Evolutionary conservation across 306 rosid species (phyloP), one percentile per base, ranked within the genome.

Genomic region (Acacia acuminata): DNA sequence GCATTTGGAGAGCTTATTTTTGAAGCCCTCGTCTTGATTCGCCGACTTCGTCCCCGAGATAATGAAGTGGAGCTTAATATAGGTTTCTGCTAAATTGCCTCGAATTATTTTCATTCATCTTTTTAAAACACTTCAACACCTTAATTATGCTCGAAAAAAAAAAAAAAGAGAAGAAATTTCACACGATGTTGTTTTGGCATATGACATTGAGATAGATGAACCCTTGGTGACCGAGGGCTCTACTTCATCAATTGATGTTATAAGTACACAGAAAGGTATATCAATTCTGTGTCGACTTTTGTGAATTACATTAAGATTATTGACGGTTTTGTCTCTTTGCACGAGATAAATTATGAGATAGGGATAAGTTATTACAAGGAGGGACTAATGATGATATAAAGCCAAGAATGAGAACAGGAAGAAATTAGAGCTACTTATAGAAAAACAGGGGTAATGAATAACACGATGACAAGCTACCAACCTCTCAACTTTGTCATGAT

Each of bases 181-280:
- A 76, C 71, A 25, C 63, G 67, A 34, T 69, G 67, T 56, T 80
- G 47, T 81, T 86, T 83, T 83, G 77, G 66, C 87, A 96, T 98
- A 96, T 89, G 99, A 96, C 88, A 90, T 96, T 83, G 87, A 88
- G 79, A 90, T 96, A 71, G 98, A 92, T 27, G 98, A 88, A 63
- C 90, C 92, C 42, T 77, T 13, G 69, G 55, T 13, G 69, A 65
- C 80, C 4, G 64, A 60, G 75, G 82, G 82, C 16, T 82, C 97
- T 79, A 83, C 94, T 68, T 87, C 91, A 77, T 84, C 97, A 30
- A 82, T 86, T 63, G 84, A 89, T 82, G 82, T 79, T 81, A 86
- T 82, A 82, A 86, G 79, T 61, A 81, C 55, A 60, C 87, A 87
- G 75, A 90, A 81, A 86, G 94, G 92, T 86, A 93, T 75, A 36